Conservation (phyloP, 352 stramenopile species). For the Phytophthora multivora region DNA sequence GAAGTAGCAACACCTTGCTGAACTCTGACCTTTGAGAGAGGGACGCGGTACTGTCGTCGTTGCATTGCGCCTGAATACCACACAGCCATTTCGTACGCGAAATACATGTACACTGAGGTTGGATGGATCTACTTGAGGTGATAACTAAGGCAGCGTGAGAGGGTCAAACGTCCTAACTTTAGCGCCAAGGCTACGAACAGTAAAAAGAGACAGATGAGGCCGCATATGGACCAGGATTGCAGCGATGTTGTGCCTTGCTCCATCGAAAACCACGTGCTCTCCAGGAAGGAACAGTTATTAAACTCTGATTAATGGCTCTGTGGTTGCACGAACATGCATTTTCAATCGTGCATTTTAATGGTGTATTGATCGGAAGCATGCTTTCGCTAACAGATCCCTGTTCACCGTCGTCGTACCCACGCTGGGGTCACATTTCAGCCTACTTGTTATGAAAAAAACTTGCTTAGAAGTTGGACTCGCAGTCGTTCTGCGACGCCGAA, state of each 20-base stretch:
- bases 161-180: no score
- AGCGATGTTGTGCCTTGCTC: conserved; percentile 1
- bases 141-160: no score
- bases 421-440: conserved; percentile 1
- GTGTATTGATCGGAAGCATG: conserved; percentile 12
- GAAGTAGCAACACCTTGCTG: conserved; percentile 6
- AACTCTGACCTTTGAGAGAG: conserved; percentile 9
- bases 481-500: conserved; percentile 26
- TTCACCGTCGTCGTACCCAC: conserved; percentile 12
- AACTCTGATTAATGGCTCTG: no score
- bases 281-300: not conserved
- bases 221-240: not conserved
- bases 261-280: conserved; percentile 7
- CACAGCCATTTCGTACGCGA: no score
- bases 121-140: no score
- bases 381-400: conserved; percentile 5
- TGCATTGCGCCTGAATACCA: not conserved
- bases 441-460: conserved; percentile 12
- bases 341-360: conserved; percentile 21
- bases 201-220: conserved; percentile 6
- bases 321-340: conserved; percentile 10
- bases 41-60: conserved; percentile 9
- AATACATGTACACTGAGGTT: no score
- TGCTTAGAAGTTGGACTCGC: conserved; percentile 33
- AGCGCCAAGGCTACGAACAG: not conserved